A percentile compares a stretch with the other conserved stretches of the same genome.
Conservation (phyloP, 2,329 filamentous ascomycete genomes). For the Beauveria caledonica region DNA sequence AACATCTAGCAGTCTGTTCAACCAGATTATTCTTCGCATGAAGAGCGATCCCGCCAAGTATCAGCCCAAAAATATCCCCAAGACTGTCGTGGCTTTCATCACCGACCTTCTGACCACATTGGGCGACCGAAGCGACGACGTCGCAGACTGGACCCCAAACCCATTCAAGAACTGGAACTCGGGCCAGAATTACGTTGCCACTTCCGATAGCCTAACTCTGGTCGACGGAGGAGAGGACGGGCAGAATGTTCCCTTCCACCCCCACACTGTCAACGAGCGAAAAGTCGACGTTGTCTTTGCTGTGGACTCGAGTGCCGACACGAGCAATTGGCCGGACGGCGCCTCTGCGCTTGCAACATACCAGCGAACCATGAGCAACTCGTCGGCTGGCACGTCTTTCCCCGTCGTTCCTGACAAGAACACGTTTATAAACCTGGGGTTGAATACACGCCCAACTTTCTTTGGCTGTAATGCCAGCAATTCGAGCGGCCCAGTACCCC, state of each 20-base stretch:
- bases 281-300: conserved; percentile 56
- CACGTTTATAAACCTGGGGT: conserved; percentile 48
- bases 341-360: conserved; percentile 51
- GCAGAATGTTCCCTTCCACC: conserved; percentile 74
- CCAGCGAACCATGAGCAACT: conserved; percentile 37
- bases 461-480: conserved; percentile 54
- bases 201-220: conserved; percentile 53
- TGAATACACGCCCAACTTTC: conserved; percentile 53
- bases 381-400: conserved; percentile 48
- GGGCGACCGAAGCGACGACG: conserved; percentile 59
- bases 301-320: conserved; percentile 57
- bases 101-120: conserved; percentile 42
- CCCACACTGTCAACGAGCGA: conserved; percentile 41
- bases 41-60: conserved; percentile 35
- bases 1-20: conserved; percentile 75
- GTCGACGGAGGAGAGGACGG: conserved; percentile 75
- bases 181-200: conserved; percentile 31
- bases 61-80: conserved; percentile 39
- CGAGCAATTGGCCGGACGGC: conserved; percentile 52
- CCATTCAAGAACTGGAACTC: conserved; percentile 47
- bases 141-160: conserved; percentile 61
- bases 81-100: conserved; percentile 37
- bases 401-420: conserved; percentile 47
- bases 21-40: conserved; percentile 63
- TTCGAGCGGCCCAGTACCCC: conserved; percentile 42